Conservation (phyloP, 2,329 filamentous ascomycete genomes). For the Fusarium agapanthi region DNA sequence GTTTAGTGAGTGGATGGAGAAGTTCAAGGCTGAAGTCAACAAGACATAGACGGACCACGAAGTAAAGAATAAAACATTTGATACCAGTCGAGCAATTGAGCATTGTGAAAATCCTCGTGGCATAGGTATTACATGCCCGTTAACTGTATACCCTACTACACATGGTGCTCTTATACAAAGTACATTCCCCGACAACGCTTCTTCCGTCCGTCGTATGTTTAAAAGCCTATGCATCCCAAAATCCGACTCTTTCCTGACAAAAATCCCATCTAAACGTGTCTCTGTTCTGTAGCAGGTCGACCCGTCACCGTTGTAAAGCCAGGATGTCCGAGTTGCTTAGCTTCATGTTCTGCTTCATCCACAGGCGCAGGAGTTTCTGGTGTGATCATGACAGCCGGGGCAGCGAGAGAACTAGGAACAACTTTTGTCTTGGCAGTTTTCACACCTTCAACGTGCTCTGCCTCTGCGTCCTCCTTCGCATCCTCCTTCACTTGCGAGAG, state of each 20-base stretch:
- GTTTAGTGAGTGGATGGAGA: slow-evolving; percentile 79
- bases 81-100: slow-evolving; percentile 37
- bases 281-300: neutral
- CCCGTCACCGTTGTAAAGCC: slow-evolving; percentile 44
- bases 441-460: slow-evolving; percentile 45
- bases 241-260: slow-evolving; percentile 43
- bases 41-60: slow-evolving; percentile 42
- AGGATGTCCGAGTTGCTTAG: slow-evolving; percentile 56
- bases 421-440: neutral
- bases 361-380: slow-evolving; percentile 57
- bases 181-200: slow-evolving; percentile 21
- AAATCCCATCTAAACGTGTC: neutral
- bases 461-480: slow-evolving; percentile 47
- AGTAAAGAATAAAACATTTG: neutral
- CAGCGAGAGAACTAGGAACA: slow-evolving; percentile 12
- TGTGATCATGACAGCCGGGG: slow-evolving; percentile 58
- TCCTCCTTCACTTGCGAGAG: slow-evolving; percentile 52
- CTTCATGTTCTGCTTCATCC: slow-evolving; percentile 47
- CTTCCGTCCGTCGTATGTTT: neutral
- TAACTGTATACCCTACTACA: slow-evolving; percentile 13
- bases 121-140: slow-evolving; percentile 21
- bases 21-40: slow-evolving; percentile 63
- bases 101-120: slow-evolving; percentile 2
- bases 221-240: neutral
- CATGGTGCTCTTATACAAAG: slow-evolving; percentile 39